A percentile compares a stretch with the other conserved stretches of the same genome.
These are phyloP conservation scores for Neurospora sp. DNA, from an alignment of 495 filamentous ascomycete genomes.

Conservation along the genomic window DNA sequence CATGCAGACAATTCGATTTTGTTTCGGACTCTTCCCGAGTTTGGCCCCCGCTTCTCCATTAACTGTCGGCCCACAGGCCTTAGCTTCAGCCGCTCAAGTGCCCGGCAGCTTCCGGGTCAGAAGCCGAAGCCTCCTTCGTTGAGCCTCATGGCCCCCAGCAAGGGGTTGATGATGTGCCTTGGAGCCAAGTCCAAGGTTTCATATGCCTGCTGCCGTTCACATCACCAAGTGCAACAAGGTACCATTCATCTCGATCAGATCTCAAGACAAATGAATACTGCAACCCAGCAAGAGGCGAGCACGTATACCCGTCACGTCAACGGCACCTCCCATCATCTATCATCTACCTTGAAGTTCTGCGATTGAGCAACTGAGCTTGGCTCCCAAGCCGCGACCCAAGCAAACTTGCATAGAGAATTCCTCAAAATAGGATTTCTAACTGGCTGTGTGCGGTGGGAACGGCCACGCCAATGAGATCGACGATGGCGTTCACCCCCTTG, in stretches of 20 bases:
- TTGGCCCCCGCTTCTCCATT: not conserved
- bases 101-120: not conserved
- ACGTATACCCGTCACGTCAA: not conserved
- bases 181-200: not conserved
- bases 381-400: not conserved
- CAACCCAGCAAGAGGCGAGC: not conserved
- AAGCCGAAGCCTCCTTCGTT: not conserved
- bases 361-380: not conserved
- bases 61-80: not conserved
- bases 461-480: not conserved
- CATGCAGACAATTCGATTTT: not conserved
- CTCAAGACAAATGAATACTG: not conserved
- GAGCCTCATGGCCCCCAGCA: not conserved
- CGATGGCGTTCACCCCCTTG: not conserved
- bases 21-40: not conserved
- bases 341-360: not conserved
- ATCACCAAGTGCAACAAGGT: not conserved
- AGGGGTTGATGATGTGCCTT: not conserved
- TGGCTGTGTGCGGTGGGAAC: not conserved
- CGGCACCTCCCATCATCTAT: not conserved
- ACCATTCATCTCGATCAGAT: not conserved
- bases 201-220: not conserved
- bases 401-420: not conserved
- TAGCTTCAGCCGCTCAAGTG: not conserved
- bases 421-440: not conserved